Percentiles rank a stretch among this genome's conserved stretches.
Conservation (phyloP, 164 flowering plant genomes). For the Nymphaea thermarum region DNA sequence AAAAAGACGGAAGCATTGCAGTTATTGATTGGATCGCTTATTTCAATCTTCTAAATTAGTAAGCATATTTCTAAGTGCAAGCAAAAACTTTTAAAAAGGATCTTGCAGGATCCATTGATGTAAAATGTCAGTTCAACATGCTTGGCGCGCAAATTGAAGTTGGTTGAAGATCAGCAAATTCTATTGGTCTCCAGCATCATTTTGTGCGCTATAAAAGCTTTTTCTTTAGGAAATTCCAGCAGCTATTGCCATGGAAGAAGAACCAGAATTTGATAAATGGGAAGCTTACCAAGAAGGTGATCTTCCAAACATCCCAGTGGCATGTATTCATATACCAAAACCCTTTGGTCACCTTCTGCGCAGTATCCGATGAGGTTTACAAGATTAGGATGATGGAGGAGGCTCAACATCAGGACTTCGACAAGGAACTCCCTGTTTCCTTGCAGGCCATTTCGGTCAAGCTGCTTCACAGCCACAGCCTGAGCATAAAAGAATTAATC, state of each 20-base stretch:
- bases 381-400: conserved; percentile 56
- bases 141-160: no score
- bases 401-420: conserved; percentile 70
- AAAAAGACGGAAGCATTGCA: no score
- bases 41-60: background rate
- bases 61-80: no score
- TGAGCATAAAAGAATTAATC: conserved; percentile 5
- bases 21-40: background rate
- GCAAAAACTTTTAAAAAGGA: no score
- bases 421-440: conserved; percentile 82
- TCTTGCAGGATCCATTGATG: no score
- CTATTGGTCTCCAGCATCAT: no score
- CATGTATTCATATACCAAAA: conserved; percentile 79
- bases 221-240: no score
- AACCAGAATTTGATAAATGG: background rate
- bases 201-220: no score
- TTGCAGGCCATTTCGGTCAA: conserved; percentile 76
- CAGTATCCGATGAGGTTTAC: conserved; percentile 80
- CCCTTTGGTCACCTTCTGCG: conserved; percentile 66
- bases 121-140: no score
- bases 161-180: no score
- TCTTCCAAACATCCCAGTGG: conserved; percentile 67
- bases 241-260: background rate
- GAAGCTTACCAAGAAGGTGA: conserved; percentile 65
- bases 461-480: conserved; percentile 78